These are phyloP conservation scores for Ananas comosus DNA, from an alignment of 176 grass and related monocot genomes.

Conservation along the genomic window DNA sequence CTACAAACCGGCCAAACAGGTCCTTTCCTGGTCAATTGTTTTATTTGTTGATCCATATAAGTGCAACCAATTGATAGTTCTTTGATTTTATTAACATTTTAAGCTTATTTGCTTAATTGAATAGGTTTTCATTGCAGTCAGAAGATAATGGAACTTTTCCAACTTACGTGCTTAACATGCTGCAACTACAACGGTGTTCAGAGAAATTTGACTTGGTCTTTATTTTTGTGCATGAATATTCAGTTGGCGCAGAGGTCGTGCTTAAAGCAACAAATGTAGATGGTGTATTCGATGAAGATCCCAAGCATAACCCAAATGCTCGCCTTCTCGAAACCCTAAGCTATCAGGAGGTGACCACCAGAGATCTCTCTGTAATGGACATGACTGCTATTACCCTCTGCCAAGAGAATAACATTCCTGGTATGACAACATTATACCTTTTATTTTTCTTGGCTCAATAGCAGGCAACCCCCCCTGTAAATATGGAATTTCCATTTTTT, in stretches of 20 bases:
- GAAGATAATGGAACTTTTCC: too few species aligned
- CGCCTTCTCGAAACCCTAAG: constrained; percentile 66
- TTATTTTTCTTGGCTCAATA: too few species aligned
- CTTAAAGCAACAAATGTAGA: constrained; percentile 98
- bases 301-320: constrained; percentile 66
- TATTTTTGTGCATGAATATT: constrained; percentile 1
- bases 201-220: neutral
- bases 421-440: constrained; percentile 24
- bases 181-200: neutral
- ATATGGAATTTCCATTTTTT: too few species aligned
- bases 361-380: constrained; percentile 93
- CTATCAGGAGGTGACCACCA: constrained; percentile 71
- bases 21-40: too few species aligned
- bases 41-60: too few species aligned
- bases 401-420: constrained; percentile 96
- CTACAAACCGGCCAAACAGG: too few species aligned
- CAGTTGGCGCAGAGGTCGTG: constrained; percentile 94
- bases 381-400: constrained; percentile 96
- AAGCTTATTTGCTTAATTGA: too few species aligned
- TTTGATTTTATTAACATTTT: too few species aligned
- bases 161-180: neutral
- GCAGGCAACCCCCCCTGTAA: too few species aligned
- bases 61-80: too few species aligned
- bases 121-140: too few species aligned
- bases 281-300: constrained; percentile 77